Conservation (phyloP, 441 rosid species). For the Eruca vesicaria region DNA sequence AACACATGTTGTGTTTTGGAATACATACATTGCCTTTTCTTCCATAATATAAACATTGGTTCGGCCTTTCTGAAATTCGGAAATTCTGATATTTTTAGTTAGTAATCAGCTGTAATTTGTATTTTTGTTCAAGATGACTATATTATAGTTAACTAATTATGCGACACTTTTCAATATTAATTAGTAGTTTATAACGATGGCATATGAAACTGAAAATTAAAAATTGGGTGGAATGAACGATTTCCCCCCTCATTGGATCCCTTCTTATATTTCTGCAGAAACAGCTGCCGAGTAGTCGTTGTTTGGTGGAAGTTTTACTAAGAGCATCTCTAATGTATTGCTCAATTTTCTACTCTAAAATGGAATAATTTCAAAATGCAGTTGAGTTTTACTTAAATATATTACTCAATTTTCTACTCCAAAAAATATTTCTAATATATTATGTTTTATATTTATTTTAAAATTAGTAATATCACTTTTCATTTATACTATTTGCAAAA, state of each 20-base stretch:
- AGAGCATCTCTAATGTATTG: too few species aligned
- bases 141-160: neutral
- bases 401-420: too few species aligned
- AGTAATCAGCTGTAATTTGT: neutral
- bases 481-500: too few species aligned
- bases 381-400: too few species aligned
- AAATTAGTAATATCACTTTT: too few species aligned
- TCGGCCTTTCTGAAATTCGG: neutral
- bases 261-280: slow-evolving; percentile 16
- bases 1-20: slow-evolving; percentile 34
- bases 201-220: neutral
- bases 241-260: slow-evolving; percentile 22
- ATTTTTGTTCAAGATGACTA: slow-evolving; percentile 4
- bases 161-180: neutral
- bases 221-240: neutral
- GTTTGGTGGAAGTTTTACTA: slow-evolving; percentile 30
- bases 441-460: too few species aligned
- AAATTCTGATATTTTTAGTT: neutral
- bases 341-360: too few species aligned
- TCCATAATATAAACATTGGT: neutral
- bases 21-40: neutral
- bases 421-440: too few species aligned
- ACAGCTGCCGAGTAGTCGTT: slow-evolving; percentile 27
- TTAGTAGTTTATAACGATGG: neutral
- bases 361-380: too few species aligned